These are phyloP conservation scores for Catunica adiposa DNA, from an alignment of 2,329 filamentous ascomycete genomes.

Conservation along the genomic window DNA sequence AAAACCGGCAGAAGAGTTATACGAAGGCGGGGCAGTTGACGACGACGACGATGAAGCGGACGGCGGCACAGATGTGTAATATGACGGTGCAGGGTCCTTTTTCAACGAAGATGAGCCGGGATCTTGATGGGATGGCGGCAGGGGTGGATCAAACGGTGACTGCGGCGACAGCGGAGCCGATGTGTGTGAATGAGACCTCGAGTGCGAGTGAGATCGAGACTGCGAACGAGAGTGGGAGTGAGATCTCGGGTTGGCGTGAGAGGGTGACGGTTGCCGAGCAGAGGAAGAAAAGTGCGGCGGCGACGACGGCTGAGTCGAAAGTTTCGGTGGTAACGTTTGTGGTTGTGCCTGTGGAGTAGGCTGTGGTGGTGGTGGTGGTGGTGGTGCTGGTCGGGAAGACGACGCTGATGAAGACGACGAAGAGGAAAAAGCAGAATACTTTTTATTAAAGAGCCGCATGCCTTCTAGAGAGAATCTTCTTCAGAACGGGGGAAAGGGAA, in stretches of 20 bases:
- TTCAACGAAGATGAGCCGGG: neutral
- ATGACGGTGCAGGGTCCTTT: slow-evolving; percentile 6
- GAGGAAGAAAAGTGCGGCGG: neutral
- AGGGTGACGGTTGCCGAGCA: slow-evolving; percentile 4
- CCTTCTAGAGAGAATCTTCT: slow-evolving; percentile 14
- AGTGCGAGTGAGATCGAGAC: slow-evolving; percentile 5
- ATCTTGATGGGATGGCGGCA: slow-evolving; percentile 5
- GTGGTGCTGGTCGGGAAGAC: slow-evolving; percentile 6
- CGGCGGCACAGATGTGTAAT: slow-evolving; percentile 1
- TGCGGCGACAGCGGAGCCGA: slow-evolving; percentile 2
- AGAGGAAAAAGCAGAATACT: slow-evolving; percentile 13
- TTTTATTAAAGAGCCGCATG: slow-evolving; percentile 15
- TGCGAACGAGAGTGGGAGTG: slow-evolving; percentile 6
- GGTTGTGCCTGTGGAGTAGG: slow-evolving; percentile 1
- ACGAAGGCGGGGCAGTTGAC: slow-evolving; percentile 3
- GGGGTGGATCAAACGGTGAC: slow-evolving; percentile 6
- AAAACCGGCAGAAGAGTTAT: neutral
- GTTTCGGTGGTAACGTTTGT: neutral
- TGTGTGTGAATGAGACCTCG: slow-evolving; percentile 3
- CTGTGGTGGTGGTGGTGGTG: slow-evolving; percentile 2
- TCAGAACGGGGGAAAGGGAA: slow-evolving; percentile 12
- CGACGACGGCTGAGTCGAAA: neutral
- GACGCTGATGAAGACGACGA: slow-evolving; percentile 11
- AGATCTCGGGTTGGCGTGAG: slow-evolving; percentile 1
- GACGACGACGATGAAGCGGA: neutral